Base-by-base conservation (phyloP, 306 rosid species). In the Betula pendula region DNA sequence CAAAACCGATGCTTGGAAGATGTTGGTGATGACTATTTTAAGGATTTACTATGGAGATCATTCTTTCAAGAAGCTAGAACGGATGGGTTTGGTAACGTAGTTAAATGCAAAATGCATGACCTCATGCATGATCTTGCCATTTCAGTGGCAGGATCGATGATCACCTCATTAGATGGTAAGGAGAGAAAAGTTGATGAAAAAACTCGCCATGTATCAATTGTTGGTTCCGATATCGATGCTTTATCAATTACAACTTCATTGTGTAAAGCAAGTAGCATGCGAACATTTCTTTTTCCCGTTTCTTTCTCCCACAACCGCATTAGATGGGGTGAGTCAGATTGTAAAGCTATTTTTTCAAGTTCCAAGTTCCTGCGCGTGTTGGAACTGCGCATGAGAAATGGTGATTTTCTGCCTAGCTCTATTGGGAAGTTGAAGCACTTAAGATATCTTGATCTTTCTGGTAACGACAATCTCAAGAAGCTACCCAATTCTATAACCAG, bases 51-150 rank as follows among this genome's bases (percentile, higher is more conserved):
- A 0, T 15, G 31, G 11, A 73, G 80, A 38, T 73, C 74, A 38
- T 77, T 77, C 52, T 58, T 77, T 27, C 38, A 56, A 31, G 15
- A 70, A 16, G 29, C 43, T 0, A 0, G 0, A 4, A 15, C 0
- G 1, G 1, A 35, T 5, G 1, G 6, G 8, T 70, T 0, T 6
- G 49, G 31, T 25, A 19, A 17, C 1, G 17, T 49, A 8, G 0
- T 0, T 29, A 4, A 15, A 0, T 71, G 59, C 33, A 71, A 78
- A 71, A 78, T 70, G 65, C 76, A 77, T 51, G 48, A 51, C 15
- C 75, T 72, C 25, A 31, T 51, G 27, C 62, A 51, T 58, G 76
- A 70, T 27, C 19, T 77, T 3, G 75, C 81, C 11, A 19, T 16
- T 33, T 3, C 2, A 24, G 7, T 55, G 8, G 51, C 81, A 16